A percentile compares a stretch with the other conserved stretches of the same genome.
phyloP scores from a whole-genome alignment of 2,329 filamentous ascomycete genomes.

The Calonectria pseudoturangicola region DNA sequence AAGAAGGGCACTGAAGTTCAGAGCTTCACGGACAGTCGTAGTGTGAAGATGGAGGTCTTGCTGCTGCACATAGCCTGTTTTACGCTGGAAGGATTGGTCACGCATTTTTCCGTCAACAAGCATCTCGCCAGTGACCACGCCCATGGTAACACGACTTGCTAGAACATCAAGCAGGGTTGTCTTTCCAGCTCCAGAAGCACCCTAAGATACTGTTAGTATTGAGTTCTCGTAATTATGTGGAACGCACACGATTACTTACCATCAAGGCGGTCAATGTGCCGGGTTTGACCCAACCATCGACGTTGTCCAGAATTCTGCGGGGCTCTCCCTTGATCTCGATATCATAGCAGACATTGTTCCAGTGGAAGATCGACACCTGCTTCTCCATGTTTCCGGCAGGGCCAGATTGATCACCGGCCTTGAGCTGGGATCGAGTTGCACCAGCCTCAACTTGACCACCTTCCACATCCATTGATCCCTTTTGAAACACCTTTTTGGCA shows the following conservation, averaged over 20 bases:
- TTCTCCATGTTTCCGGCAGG: constrained; percentile 28
- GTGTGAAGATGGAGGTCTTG: constrained; percentile 90
- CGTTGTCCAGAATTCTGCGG: constrained; percentile 79
- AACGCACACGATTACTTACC: constrained; percentile 64
- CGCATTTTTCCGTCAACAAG: constrained; percentile 75
- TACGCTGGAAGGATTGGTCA: constrained; percentile 88
- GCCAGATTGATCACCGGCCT: background rate
- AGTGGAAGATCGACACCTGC: constrained; percentile 74
- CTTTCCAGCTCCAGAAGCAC: constrained; percentile 88
- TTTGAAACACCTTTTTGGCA: constrained; percentile 6
- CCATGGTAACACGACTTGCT: constrained; percentile 88
- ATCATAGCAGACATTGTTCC: constrained; percentile 82
- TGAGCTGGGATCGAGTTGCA: constrained; percentile 1
- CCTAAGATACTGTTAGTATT: constrained; percentile 29
- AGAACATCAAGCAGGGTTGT: constrained; percentile 89
- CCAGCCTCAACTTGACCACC: constrained; percentile 24
- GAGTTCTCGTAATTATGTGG: too few relatives aligned
- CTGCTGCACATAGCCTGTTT: constrained; percentile 91
- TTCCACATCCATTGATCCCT: background rate
- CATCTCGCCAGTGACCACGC: constrained; percentile 88
- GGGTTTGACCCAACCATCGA: constrained; percentile 83
- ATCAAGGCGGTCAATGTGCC: constrained; percentile 82
- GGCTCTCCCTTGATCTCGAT: constrained; percentile 79
- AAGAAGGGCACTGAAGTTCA: constrained; percentile 10
- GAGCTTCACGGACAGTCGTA: background rate